phyloP scores from a whole-genome alignment of 306 rosid species.

The Quercus variabilis region DNA sequence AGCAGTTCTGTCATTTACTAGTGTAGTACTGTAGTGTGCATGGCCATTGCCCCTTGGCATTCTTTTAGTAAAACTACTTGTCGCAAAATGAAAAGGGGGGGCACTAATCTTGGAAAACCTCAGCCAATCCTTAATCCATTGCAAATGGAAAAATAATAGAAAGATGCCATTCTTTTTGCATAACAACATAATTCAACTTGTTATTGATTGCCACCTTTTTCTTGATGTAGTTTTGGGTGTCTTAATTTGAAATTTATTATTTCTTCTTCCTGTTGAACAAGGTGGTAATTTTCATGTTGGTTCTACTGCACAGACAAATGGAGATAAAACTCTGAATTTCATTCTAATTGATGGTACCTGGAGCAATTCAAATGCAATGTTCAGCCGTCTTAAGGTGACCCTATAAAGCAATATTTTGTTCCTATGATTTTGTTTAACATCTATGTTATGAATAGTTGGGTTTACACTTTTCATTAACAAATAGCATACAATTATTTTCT shows the following conservation, averaged over 20 bases:
- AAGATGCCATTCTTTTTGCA: not conserved
- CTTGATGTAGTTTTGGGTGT: slow-evolving; percentile 15
- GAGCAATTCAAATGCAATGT: slow-evolving; percentile 96
- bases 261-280: slow-evolving; percentile 25
- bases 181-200: not conserved
- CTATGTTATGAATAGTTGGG: not conserved
- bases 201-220: not conserved
- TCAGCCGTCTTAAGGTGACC: slow-evolving; percentile 83
- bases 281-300: slow-evolving; percentile 32
- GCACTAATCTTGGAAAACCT: not conserved
- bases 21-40: not conserved
- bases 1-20: not conserved
- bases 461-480: not conserved
- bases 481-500: not conserved
- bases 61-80: not conserved
- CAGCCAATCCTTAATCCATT: not conserved
- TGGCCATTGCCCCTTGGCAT: too few relatives aligned
- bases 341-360: slow-evolving; percentile 97
- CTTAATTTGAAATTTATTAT: slow-evolving; percentile 12
- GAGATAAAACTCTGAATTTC: slow-evolving; percentile 58
- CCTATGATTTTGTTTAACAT: slow-evolving; percentile 3
- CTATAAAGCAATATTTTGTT: slow-evolving; percentile 14
- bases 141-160: not conserved
- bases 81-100: not conserved
- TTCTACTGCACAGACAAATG: slow-evolving; percentile 53